Evolutionary conservation across 1,284 basidiomycete species (phyloP), one percentile per base, ranked within the genome.

Genomic region (Malassezia arunalokei): DNA sequence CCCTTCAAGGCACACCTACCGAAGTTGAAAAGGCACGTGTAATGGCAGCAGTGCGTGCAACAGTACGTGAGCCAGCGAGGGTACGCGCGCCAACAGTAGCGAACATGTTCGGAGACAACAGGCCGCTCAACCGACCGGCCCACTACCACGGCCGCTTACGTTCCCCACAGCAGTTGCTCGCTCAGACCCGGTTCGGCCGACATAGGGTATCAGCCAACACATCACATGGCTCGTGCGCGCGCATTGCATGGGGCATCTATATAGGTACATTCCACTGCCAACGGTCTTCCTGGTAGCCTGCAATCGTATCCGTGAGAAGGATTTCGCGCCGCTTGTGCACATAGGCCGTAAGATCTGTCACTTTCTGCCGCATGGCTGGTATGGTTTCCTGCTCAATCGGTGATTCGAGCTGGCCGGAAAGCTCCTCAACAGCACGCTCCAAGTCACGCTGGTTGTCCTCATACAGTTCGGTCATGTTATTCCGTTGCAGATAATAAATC

Each of bases 391-490:
- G 76, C 62, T 95, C 89, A 58, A 96, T 84, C 20, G 87, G 87
- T 43, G 82, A 82, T 76, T 98, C 92, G 30, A 98, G 78, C 40
- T 94, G 76, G 73, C 92, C 91, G 0, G 88, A 87, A 3, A 98
- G 79, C 57, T 92, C 87, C 71, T 98, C 94, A 2, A 96, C 91
- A 0, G 92, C 92, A 59, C 81, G 81, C 75, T 98, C 92, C 40
- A 98, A 78, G 73, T 98, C 90, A 68, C 86, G 80, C 76, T 98
- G 92, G 70, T 96, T 96, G 75, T 95, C 91, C 75, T 96, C 92
- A 65, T 92, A 98, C 42, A 98, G 76, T 70, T 90, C 87, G 73
- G 95, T 96, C 79, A 87, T 80, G 73, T 95, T 96, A 62, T 87
- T 83, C 69, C 81, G 83, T 52, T 82, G 76, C 15, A 84, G 74